Evolutionary conservation across 306 rosid genomes (phyloP), one percentile per base, ranked within the genome.

Genomic region (Nissolia schottii): DNA sequence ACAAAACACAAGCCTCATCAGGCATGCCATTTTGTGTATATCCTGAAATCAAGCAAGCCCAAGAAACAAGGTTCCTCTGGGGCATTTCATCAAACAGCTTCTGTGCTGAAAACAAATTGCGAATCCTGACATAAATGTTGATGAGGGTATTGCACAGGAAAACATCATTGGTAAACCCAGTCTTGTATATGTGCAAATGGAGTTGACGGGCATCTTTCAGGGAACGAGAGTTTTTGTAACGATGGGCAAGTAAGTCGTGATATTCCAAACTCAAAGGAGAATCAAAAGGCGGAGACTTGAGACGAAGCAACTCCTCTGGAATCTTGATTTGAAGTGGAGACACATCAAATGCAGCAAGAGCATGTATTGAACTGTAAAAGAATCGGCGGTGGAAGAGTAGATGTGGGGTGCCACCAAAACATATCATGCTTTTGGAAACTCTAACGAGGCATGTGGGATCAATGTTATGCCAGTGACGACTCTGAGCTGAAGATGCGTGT

Each of bases 1-100:
- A 93, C 55, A 81, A 71, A 40, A 22, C 20, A 54, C 87, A 90
- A 0, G 98, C 95, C 76, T 93, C 87, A 41, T 77, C 75, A 13
- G 87, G 85, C 83, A 84, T 76, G 19, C 75, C 76, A 56, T 87
- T 82, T 73, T 84, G 85, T 48, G 91, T 59, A 61, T 79, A 93
- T 12, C 96, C 98, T 0, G 96, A 83, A 79, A 93, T 81, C 67
- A 93, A 77, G 58, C 96, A 88, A 74, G 96, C 84, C 97, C 98
- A 90, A 5, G 98, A 82, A 69, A 93, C 90, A 7, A 62, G 79
- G 77, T 88, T 93, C 81, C 80, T 85, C 3, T 82, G 83, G 0
- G 81, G 89, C 93, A 90, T 88, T 90, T 87, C 92, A 38, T 82
- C 91, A 56, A 93, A 93, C 84, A 84, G 35, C 46, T 88, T 76